Percentiles rank a stretch among this genome's conserved stretches.
phyloP scores from a whole-genome alignment of 2,329 filamentous ascomycete species.

The Gremmenia infestans region DNA sequence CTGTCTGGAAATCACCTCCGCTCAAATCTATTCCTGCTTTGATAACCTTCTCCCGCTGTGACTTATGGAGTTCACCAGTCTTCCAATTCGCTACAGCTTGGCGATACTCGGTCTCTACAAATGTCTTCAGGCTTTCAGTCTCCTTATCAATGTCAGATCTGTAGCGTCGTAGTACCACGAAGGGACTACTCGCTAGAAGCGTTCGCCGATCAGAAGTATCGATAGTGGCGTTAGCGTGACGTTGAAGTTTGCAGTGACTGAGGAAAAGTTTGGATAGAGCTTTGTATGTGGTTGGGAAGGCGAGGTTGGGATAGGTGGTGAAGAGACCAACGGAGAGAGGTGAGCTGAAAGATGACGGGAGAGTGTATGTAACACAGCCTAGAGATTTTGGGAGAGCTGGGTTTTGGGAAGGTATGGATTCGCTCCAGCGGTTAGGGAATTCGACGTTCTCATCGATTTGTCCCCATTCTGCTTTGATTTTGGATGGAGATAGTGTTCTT shows the following conservation, averaged over 20 bases:
- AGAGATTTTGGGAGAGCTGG: background rate
- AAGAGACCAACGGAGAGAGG: background rate
- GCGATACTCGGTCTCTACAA: background rate
- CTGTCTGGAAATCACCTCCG: background rate
- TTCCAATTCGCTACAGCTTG: background rate
- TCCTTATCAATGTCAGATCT: background rate
- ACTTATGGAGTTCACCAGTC: background rate
- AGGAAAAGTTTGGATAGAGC: background rate
- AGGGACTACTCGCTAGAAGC: background rate
- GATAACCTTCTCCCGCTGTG: background rate
- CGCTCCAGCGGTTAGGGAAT: background rate
- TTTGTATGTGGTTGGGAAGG: background rate
- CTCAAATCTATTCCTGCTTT: background rate
- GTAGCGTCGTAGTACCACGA: background rate
- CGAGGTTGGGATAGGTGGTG: background rate
- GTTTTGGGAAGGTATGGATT: background rate
- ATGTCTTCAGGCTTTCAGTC: background rate
- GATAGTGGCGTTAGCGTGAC: background rate
- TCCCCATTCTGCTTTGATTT: background rate
- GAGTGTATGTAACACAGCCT: background rate
- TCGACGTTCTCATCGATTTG: background rate
- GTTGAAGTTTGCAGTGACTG: background rate
- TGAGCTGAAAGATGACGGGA: background rate
- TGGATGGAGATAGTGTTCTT: background rate
- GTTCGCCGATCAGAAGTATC: background rate